These are phyloP conservation scores for Borealophlyctis nickersoniae DNA, from an alignment of 192 early-diverging fungal species.

Conservation along the genomic window DNA sequence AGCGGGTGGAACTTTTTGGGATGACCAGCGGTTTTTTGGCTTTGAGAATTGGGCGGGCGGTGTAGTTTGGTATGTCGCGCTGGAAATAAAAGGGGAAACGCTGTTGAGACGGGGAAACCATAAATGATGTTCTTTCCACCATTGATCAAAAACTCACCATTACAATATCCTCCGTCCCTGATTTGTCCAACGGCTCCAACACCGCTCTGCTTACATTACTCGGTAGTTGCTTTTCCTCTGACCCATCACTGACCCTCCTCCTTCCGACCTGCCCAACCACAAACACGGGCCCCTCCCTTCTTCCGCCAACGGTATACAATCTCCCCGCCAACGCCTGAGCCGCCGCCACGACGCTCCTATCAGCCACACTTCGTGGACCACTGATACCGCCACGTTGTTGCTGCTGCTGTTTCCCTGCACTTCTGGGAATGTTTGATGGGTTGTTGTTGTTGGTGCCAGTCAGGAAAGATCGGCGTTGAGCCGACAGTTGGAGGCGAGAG, in stretches of 20 bases:
- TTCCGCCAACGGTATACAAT: slow-evolving; percentile 9
- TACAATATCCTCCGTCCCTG: neutral
- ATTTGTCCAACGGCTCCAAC: slow-evolving; percentile 3
- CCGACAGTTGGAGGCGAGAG: too few relatives aligned
- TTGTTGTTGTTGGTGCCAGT: too few relatives aligned
- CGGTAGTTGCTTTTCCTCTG: slow-evolving; percentile 5
- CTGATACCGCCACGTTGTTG: too few relatives aligned
- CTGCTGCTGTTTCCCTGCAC: too few relatives aligned
- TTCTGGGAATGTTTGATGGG: too few relatives aligned
- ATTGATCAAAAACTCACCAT: neutral
- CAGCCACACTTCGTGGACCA: too few relatives aligned
- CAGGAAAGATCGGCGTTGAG: too few relatives aligned
- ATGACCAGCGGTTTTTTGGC: slow-evolving; percentile 38
- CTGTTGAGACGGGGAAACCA: neutral
- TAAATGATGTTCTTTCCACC: neutral
- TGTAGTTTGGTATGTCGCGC: neutral
- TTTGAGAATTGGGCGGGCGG: slow-evolving; percentile 13
- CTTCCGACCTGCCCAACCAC: neutral
- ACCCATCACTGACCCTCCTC: neutral
- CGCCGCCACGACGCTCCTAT: too few relatives aligned
- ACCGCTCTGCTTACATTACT: neutral
- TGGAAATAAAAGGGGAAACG: neutral
- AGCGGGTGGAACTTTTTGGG: slow-evolving; percentile 32
- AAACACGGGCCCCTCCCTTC: slow-evolving; percentile 1
- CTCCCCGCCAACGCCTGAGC: slow-evolving; percentile 6